Evolutionary conservation across 2,329 filamentous ascomycete species (phyloP).

Genomic region (Blastomyces emzantsi): DNA sequence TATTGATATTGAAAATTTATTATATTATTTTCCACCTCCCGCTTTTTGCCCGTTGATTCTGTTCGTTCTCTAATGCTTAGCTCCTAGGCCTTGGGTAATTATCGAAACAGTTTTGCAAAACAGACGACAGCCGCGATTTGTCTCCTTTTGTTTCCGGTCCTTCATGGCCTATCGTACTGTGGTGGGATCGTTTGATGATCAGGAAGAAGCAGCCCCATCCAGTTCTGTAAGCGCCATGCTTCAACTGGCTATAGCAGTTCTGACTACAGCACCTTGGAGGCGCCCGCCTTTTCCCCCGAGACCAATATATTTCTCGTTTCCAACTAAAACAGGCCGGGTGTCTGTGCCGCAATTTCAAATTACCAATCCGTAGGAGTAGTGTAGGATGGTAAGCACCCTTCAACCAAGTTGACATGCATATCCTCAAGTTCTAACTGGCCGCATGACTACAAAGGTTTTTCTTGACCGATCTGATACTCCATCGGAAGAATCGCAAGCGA

Average conservation of each 20-base stretch:
- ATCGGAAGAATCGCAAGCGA: no score
- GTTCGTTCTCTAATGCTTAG: not conserved
- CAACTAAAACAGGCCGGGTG: not conserved
- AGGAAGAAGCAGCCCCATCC: not conserved
- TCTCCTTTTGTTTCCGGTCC: not conserved
- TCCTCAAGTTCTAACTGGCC: no score
- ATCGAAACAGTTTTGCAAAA: not conserved
- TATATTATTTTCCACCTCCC: not conserved
- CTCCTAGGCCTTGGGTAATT: not conserved
- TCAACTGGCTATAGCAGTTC: not conserved
- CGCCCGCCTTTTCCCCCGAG: not conserved
- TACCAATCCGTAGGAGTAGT: not conserved
- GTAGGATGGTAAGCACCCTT: not conserved
- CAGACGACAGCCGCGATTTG: not conserved
- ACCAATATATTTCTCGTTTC: not conserved
- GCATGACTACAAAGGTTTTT: not conserved
- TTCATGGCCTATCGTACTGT: not conserved
- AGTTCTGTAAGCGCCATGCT: not conserved
- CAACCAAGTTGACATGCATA: not conserved
- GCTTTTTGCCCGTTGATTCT: not conserved
- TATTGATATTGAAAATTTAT: not conserved
- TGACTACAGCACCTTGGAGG: not conserved
- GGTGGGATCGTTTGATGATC: no score
- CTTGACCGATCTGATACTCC: not conserved
- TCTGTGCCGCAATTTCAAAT: not conserved